A percentile compares a stretch with the other conserved stretches of the same genome.
phyloP scores from a whole-genome alignment of 495 filamentous ascomycete species.

The Xylaria acuta region DNA sequence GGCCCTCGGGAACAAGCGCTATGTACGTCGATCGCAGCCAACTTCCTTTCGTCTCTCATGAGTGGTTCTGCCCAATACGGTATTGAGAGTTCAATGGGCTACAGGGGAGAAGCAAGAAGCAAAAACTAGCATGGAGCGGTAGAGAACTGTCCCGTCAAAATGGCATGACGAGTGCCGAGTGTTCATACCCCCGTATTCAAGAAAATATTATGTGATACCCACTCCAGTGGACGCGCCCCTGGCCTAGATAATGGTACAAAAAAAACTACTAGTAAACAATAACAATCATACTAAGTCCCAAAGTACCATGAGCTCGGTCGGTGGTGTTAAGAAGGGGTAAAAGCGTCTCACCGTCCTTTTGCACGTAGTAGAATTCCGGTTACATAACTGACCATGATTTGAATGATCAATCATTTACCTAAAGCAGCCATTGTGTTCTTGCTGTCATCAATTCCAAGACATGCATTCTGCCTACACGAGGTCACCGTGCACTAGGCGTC shows the following conservation, averaged over 20 bases:
- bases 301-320: neutral
- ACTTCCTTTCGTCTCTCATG: conserved; percentile 13
- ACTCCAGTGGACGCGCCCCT: conserved; percentile 21
- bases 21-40: conserved; percentile 9
- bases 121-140: neutral
- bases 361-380: neutral
- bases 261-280: neutral
- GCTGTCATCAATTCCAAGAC: conserved; percentile 3
- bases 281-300: neutral
- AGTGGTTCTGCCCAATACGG: conserved; percentile 4
- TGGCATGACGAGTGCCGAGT: conserved; percentile 22
- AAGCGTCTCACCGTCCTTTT: neutral
- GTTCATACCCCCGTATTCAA: conserved; percentile 1
- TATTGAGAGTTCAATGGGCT: conserved; percentile 2
- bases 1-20: neutral
- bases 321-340: neutral
- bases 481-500: neutral
- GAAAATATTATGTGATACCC: conserved; percentile 18
- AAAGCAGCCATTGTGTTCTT: conserved; percentile 3
- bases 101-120: conserved; percentile 13
- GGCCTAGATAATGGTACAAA: conserved; percentile 2
- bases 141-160: conserved; percentile 8
- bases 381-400: neutral
- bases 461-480: conserved; percentile 13
- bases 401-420: conserved; percentile 6